Evolutionary conservation across 2,329 filamentous ascomycete genomes (phyloP).

Genomic region (Metarhizium robertsii): DNA sequence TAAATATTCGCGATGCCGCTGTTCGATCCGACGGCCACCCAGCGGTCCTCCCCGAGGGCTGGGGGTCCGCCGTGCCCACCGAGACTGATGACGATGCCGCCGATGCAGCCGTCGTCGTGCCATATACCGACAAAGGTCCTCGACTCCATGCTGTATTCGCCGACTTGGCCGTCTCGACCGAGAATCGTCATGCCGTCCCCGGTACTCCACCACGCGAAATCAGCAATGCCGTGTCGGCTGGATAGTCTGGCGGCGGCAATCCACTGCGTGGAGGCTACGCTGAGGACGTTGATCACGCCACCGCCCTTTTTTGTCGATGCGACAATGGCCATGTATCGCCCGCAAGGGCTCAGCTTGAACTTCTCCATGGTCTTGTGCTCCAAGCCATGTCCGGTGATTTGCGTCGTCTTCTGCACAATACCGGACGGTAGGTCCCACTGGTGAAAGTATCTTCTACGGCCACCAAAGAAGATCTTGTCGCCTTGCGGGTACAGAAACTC

Average conservation of each 20-base stretch:
- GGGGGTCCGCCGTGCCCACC: constrained; percentile 58
- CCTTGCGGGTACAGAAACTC: constrained; percentile 66
- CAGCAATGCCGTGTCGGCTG: constrained; percentile 71
- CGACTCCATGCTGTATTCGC: constrained; percentile 70
- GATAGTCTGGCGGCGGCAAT: constrained; percentile 73
- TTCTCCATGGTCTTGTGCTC: constrained; percentile 87
- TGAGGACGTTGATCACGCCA: constrained; percentile 78
- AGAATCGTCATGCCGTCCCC: constrained; percentile 74
- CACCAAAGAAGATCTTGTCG: constrained; percentile 78
- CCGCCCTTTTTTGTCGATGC: constrained; percentile 77
- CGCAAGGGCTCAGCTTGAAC: constrained; percentile 81
- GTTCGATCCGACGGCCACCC: constrained; percentile 79
- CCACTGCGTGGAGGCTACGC: constrained; percentile 78
- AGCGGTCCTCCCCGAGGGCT: constrained; percentile 67
- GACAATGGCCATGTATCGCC: constrained; percentile 74
- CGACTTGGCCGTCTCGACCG: constrained; percentile 80
- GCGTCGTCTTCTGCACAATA: constrained; percentile 69
- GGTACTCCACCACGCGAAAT: constrained; percentile 88
- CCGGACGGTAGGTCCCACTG: constrained; percentile 84
- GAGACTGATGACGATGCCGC: constrained; percentile 71
- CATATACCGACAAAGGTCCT: constrained; percentile 69
- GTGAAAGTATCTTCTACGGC: constrained; percentile 85
- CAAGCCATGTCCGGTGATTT: constrained; percentile 64
- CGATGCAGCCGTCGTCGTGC: constrained; percentile 83
- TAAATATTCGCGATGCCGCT: constrained; percentile 92